These are phyloP conservation scores for Yamadazyma aaseri DNA, from an alignment of 1,139 yeast genomes.

Conservation along the genomic window DNA sequence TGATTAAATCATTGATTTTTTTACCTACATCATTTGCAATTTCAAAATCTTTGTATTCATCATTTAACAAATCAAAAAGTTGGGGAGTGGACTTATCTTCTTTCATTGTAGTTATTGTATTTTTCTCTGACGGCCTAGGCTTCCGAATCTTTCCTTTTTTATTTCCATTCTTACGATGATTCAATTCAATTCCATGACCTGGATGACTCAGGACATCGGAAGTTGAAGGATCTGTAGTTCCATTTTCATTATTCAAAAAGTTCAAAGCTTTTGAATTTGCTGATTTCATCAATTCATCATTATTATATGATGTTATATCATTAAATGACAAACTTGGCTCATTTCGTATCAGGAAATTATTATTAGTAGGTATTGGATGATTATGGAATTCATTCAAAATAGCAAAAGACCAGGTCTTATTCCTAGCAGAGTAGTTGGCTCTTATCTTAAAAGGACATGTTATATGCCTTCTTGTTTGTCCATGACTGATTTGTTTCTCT, in stretches of 20 bases:
- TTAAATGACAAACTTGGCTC: neutral
- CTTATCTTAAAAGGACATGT: constrained; percentile 69
- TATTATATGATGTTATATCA: neutral
- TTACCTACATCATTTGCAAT: constrained; percentile 9
- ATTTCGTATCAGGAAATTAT: too few relatives aligned
- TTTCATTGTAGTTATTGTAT: too few relatives aligned
- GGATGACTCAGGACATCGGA: neutral
- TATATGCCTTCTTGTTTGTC: constrained; percentile 22
- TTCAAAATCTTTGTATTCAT: constrained; percentile 12
- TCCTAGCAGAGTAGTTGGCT: constrained; percentile 60
- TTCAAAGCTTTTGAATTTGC: neutral
- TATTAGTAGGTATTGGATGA: constrained; percentile 21
- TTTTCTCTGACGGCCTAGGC: too few relatives aligned
- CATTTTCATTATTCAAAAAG: neutral
- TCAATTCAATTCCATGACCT: neutral
- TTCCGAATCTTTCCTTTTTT: neutral
- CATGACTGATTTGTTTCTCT: constrained; percentile 16
- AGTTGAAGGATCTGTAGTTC: neutral
- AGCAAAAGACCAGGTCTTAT: constrained; percentile 59
- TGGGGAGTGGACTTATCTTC: constrained; percentile 4
- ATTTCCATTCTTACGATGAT: too few relatives aligned
- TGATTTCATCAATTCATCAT: neutral
- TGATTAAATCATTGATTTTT: constrained; percentile 12
- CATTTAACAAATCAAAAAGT: constrained; percentile 6
- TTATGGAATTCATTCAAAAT: constrained; percentile 57